These are phyloP conservation scores for Ogataea nitratoaversa DNA, from an alignment of 805 yeast genomes.

Conservation along the genomic window DNA sequence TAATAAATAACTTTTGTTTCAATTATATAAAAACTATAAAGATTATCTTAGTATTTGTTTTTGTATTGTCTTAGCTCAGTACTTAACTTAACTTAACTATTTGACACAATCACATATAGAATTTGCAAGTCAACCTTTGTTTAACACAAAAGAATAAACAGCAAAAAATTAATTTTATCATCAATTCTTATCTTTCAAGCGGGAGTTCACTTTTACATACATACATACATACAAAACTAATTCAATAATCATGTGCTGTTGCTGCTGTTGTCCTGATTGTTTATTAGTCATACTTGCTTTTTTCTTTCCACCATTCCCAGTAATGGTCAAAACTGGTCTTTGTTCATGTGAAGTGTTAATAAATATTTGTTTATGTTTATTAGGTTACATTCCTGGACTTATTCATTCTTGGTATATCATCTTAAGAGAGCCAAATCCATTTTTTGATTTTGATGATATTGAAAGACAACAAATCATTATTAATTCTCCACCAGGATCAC, in stretches of 20 bases:
- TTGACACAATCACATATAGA: too few species aligned
- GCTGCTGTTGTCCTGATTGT: conserved; percentile 48
- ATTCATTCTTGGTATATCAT: conserved; percentile 68
- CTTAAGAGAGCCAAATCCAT: conserved; percentile 42
- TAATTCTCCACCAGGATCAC: conserved; percentile 20
- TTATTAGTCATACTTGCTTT: conserved; percentile 65
- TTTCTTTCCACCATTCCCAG: conserved; percentile 77
- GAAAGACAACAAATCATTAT: conserved; percentile 27
- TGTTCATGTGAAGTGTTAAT: conserved; percentile 67
- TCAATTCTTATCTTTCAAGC: too few species aligned
- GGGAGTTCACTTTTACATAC: too few species aligned
- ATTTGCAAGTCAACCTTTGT: too few species aligned
- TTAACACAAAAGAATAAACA: too few species aligned
- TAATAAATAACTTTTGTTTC: too few species aligned
- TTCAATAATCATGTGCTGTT: conserved; percentile 13
- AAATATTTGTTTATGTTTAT: conserved; percentile 55
- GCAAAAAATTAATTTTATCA: too few species aligned
- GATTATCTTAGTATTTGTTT: too few species aligned
- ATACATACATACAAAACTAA: too few species aligned
- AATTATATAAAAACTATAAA: too few species aligned
- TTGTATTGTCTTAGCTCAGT: too few species aligned
- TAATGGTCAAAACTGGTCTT: conserved; percentile 65
- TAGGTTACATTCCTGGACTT: conserved; percentile 69
- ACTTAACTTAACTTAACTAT: too few species aligned
- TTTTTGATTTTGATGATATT: conserved; percentile 17